phyloP scores from a whole-genome alignment of 306 rosid genomes.

The Cicer bijugum region DNA sequence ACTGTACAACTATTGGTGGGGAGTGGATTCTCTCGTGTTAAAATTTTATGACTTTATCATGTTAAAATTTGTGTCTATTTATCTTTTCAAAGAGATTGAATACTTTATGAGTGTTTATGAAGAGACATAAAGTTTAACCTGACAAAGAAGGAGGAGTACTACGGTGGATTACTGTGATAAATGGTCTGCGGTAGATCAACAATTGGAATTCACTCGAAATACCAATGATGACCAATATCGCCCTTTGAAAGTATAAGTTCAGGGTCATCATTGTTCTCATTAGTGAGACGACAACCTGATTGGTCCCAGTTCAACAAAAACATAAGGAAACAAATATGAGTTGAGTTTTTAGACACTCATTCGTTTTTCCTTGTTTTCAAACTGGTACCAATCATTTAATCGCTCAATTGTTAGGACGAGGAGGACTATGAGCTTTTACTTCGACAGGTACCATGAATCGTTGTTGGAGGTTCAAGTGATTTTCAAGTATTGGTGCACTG shows the following conservation, averaged over 20 bases:
- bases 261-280: not conserved
- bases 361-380: not conserved
- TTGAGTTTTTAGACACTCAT: not conserved
- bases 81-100: not conserved
- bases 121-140: not conserved
- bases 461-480: not conserved
- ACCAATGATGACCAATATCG: not conserved
- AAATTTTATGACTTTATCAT: not conserved
- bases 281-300: not conserved
- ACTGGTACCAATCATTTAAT: not conserved
- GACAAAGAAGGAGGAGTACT: not conserved
- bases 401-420: not conserved
- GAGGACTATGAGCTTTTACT: not conserved
- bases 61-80: not conserved
- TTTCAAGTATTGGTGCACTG: not conserved
- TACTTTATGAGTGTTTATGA: not conserved
- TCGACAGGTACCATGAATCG: not conserved
- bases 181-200: not conserved
- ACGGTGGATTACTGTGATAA: not conserved
- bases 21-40: not conserved
- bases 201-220: not conserved
- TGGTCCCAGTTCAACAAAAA: not conserved
- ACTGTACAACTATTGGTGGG: not conserved
- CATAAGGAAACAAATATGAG: not conserved
- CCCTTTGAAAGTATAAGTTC: not conserved